Conservation (phyloP, 352 stramenopile genomes). For the Phytopythium sindhum region DNA sequence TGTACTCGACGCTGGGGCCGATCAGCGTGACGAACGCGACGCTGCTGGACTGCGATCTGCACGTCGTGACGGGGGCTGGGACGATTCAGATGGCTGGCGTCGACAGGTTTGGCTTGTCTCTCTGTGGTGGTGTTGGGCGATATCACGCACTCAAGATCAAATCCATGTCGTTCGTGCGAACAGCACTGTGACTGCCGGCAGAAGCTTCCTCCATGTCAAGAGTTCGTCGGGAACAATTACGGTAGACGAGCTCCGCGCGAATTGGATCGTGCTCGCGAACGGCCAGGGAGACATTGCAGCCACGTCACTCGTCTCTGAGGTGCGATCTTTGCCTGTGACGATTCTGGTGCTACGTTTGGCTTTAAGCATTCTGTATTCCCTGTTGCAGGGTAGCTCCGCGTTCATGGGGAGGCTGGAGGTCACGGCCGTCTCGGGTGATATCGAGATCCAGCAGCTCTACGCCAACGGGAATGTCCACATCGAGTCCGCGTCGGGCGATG, state of each 20-base stretch:
- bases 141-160: neutral
- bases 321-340: conserved; percentile 10
- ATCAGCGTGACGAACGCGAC: conserved; percentile 41
- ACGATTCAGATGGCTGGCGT: conserved; percentile 35
- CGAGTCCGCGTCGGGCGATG: conserved; percentile 63
- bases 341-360: neutral
- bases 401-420: conserved; percentile 72
- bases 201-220: conserved; percentile 42
- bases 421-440: conserved; percentile 49
- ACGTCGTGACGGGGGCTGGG: conserved; percentile 44
- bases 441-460: conserved; percentile 46
- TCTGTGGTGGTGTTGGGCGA: neutral
- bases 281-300: conserved; percentile 41
- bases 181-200: conserved; percentile 43
- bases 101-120: conserved; percentile 27
- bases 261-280: conserved; percentile 57
- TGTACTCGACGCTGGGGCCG: conserved; percentile 47
- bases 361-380: neutral
- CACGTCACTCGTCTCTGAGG: conserved; percentile 29
- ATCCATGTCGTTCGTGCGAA: neutral
- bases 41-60: conserved; percentile 51
- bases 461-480: conserved; percentile 54
- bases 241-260: conserved; percentile 34
- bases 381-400: conserved; percentile 43
- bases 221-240: conserved; percentile 51